These are phyloP conservation scores for Pseudocercospora fuligena DNA, from an alignment of 2,329 filamentous ascomycete genomes.

Conservation along the genomic window DNA sequence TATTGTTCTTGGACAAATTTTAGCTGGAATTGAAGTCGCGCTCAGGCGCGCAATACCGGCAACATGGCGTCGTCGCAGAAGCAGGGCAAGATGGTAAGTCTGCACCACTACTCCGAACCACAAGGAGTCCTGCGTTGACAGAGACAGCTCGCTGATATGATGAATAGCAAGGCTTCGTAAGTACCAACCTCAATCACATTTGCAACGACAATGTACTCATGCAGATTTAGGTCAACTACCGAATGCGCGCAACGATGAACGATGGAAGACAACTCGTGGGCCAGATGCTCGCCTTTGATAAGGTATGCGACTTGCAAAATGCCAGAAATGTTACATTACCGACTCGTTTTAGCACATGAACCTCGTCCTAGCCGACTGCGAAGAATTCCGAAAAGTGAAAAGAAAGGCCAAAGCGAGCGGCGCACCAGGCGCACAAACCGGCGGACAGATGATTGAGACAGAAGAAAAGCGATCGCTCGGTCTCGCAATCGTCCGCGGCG, in stretches of 20 bases:
- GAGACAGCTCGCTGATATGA: conserved; percentile 48
- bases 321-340: conserved; percentile 19
- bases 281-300: conserved; percentile 98
- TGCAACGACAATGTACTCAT: conserved; percentile 26
- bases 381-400: conserved; percentile 94
- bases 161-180: conserved; percentile 67
- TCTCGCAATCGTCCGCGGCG: conserved; percentile 90
- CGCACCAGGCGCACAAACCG: conserved; percentile 64
- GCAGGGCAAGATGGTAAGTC: conserved; percentile 98
- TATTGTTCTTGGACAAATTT: not conserved
- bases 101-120: conserved; percentile 23
- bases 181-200: conserved; percentile 40
- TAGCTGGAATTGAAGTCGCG: conserved; percentile 36
- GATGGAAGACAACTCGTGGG: conserved; percentile 96
- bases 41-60: conserved; percentile 42
- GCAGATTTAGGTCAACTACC: conserved; percentile 85
- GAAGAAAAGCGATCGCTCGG: conserved; percentile 98
- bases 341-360: conserved; percentile 83
- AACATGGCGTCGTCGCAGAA: conserved; percentile 62
- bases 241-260: conserved; percentile 94
- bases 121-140: conserved; percentile 48
- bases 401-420: conserved; percentile 77
- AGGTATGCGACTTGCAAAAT: conserved; percentile 59
- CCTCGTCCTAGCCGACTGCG: conserved; percentile 95
- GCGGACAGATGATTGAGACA: conserved; percentile 68